Percentiles rank a stretch among this genome's conserved stretches.
Evolutionary conservation across 768 basidiomycete genomes (phyloP).

Genomic region (Suillus decipiens): DNA sequence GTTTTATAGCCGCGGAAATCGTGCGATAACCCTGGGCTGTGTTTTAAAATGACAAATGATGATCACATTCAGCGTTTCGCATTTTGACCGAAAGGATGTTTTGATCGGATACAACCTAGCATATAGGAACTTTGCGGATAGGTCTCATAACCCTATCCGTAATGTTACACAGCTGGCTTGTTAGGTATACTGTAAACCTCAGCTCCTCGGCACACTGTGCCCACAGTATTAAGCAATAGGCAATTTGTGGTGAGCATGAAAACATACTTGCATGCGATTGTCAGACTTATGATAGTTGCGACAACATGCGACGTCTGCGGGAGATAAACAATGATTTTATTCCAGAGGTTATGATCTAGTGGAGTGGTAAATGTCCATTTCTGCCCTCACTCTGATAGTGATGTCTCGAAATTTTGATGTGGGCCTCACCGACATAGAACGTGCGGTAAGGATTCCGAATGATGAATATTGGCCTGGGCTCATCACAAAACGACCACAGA

Average conservation of each 20-base stretch:
- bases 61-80: neutral
- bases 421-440: neutral
- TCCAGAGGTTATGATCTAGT: neutral
- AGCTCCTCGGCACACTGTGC: neutral
- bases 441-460: neutral
- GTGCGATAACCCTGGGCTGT: neutral
- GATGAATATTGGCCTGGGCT: neutral
- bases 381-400: neutral
- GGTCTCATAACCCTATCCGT: neutral
- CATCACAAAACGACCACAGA: neutral
- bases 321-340: neutral
- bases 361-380: neutral
- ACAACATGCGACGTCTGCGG: neutral
- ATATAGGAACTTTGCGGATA: neutral
- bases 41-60: neutral
- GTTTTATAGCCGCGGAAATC: neutral
- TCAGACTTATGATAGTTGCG: neutral
- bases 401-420: neutral
- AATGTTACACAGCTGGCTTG: neutral
- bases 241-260: neutral
- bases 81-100: neutral
- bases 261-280: neutral
- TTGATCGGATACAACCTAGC: slow-evolving; percentile 1
- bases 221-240: neutral
- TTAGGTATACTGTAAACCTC: neutral